Conservation (phyloP, 1,284 basidiomycete species). For the Cerioporus squamosus region DNA sequence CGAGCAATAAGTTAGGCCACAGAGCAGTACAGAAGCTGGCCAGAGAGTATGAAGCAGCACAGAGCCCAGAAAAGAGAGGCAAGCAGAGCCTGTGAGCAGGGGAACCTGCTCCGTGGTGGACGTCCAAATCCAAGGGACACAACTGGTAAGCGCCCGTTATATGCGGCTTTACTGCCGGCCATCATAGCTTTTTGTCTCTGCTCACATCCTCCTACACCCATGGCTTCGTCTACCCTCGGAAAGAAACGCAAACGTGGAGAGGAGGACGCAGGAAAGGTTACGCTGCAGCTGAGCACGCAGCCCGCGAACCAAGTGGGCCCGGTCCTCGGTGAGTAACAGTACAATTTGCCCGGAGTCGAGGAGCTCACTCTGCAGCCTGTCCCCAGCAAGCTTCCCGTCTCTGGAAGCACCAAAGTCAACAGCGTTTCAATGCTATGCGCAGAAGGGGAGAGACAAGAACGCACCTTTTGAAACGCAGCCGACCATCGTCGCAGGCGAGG, state of each 20-base stretch:
- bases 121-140: constrained; percentile 19
- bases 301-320: constrained; percentile 62
- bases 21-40: neutral
- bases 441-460: constrained; percentile 36
- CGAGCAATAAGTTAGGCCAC: constrained; percentile 12
- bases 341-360: constrained; percentile 13
- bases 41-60: neutral
- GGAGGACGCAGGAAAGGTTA: constrained; percentile 43
- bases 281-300: constrained; percentile 50
- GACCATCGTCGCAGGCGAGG: constrained; percentile 72
- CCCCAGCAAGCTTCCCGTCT: constrained; percentile 76
- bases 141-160: constrained; percentile 7
- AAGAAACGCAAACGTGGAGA: constrained; percentile 68
- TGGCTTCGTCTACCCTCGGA: constrained; percentile 26
- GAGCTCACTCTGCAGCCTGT: neutral
- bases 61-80: neutral
- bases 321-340: constrained; percentile 62
- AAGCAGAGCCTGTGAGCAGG: neutral
- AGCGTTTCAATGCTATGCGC: constrained; percentile 68
- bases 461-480: constrained; percentile 51
- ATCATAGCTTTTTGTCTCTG: neutral
- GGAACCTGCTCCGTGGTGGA: constrained; percentile 7
- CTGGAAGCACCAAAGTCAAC: constrained; percentile 63
- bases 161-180: neutral
- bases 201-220: neutral